These are phyloP conservation scores for Ogataea angusta DNA, from an alignment of 805 yeast species.

Conservation along the genomic window DNA sequence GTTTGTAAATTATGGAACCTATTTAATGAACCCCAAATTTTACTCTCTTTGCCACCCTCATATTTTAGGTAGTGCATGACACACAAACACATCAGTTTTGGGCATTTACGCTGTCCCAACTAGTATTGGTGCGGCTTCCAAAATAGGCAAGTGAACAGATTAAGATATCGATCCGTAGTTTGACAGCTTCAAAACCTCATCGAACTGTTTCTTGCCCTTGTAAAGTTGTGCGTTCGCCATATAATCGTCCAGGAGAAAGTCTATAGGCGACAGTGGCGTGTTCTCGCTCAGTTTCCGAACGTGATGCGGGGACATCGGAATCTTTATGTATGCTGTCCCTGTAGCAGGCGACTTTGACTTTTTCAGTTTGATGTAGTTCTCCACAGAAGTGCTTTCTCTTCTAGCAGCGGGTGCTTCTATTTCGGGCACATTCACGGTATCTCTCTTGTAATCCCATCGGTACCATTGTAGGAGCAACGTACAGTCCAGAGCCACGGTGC, in stretches of 20 bases:
- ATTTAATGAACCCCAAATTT: conserved; percentile 5
- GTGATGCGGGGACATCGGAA: conserved; percentile 30
- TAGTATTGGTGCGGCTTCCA: neutral
- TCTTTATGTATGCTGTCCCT: conserved; percentile 23
- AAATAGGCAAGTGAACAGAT: conserved; percentile 1
- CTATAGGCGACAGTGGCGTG: conserved; percentile 37
- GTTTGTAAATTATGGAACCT: conserved; percentile 2
- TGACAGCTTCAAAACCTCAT: conserved; percentile 6
- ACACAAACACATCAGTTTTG: conserved; percentile 1
- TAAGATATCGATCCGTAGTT: conserved; percentile 8
- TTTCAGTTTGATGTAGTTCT: conserved; percentile 5
- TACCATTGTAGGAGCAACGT: conserved; percentile 44
- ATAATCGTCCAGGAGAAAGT: conserved; percentile 31
- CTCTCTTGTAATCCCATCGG: conserved; percentile 25
- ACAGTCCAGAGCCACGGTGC: conserved; percentile 48
- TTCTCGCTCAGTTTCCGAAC: conserved; percentile 31
- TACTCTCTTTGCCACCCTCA: conserved; percentile 11
- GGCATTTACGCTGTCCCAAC: conserved; percentile 1
- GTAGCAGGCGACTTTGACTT: conserved; percentile 6
- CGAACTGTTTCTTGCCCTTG: conserved; percentile 4
- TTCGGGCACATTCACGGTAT: neutral
- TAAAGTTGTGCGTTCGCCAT: conserved; percentile 11
- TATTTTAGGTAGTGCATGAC: conserved; percentile 1
- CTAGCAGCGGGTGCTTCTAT: neutral
- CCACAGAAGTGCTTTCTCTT: conserved; percentile 4